Evolutionary conservation across 768 basidiomycete genomes (phyloP), one percentile per base, ranked within the genome.

Genomic region (Suillus fuscotomentosus): DNA sequence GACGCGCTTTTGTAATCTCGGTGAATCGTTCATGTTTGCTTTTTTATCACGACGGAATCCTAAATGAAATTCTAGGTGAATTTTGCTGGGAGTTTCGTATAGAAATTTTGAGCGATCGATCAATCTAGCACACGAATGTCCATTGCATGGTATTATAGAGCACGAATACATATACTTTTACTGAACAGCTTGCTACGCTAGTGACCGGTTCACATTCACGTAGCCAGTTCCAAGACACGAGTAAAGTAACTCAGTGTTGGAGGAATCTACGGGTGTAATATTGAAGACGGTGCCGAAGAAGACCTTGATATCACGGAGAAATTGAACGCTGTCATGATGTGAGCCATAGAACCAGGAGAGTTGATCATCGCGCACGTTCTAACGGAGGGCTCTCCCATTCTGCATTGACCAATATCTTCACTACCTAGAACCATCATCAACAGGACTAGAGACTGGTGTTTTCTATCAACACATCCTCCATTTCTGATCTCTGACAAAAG

Each of bases 241-340:
- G 75, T 95, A 90, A 55, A 94, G 63, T 15, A 93, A 84, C 65
- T 94, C 88, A 14, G 81, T 76, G 43, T 81, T 83, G 14, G 83
- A 78, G 22, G 80, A 73, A 65, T 89, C 86, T 60, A 83, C 85
- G 2, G 87, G 79, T 17, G 84, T 83, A 62, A 97, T 90, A 77
- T 97, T 99, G 86, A 99, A 99, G 15, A 92, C 90, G 0, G 92
- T 94, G 34, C 95, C 94, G 68, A 97, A 97, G 72, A 91, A 91
- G 22, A 83, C 78, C 66, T 86, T 85, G 50, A 95, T 77, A 69
- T 99, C 97, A 36, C 91, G 83, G 27, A 99, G 77, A 70, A 97
- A 94, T 79, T 97, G 94, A 54, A 97, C 86, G n/a, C 97, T 98
- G 70, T 2, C 64, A 47, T 62, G 47, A 62, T 60, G 60, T 70